Evolutionary conservation across 1,284 basidiomycete species (phyloP).

Genomic region (Sanghuangporus weigelae): DNA sequence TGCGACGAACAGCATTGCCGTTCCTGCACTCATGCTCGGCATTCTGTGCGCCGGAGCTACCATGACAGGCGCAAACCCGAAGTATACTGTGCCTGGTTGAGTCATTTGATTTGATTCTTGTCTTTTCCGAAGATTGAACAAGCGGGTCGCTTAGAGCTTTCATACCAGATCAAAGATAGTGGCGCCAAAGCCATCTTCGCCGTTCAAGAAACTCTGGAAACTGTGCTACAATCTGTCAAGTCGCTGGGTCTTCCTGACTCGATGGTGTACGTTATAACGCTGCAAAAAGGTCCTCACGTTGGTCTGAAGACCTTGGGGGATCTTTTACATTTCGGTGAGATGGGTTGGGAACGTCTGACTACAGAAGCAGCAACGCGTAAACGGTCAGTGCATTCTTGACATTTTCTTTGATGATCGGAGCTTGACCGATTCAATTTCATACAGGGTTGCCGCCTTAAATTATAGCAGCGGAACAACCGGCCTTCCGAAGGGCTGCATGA

Average conservation of each 20-base stretch:
- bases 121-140: neutral
- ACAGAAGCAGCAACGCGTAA: conserved; percentile 1
- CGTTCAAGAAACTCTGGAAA: conserved; percentile 5
- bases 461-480: conserved; percentile 33
- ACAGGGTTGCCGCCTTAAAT: conserved; percentile 25
- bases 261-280: conserved; percentile 8
- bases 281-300: conserved; percentile 5
- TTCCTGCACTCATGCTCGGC: conserved; percentile 19
- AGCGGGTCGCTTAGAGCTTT: conserved; percentile 7
- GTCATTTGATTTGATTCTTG: neutral
- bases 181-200: conserved; percentile 19
- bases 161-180: conserved; percentile 18
- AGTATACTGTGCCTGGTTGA: conserved; percentile 1
- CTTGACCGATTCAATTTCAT: neutral
- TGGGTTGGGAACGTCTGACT: conserved; percentile 16
- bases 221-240: conserved; percentile 9
- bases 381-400: conserved; percentile 4
- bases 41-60: conserved; percentile 18
- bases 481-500: conserved; percentile 22
- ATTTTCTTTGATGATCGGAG: neutral
- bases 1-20: conserved; percentile 14
- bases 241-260: conserved; percentile 12
- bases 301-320: conserved; percentile 13
- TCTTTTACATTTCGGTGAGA: conserved; percentile 17
- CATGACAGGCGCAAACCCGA: conserved; percentile 18